Base-by-base conservation (phyloP, 177 flowering plant species). In the Vitis hybrid region DNA sequence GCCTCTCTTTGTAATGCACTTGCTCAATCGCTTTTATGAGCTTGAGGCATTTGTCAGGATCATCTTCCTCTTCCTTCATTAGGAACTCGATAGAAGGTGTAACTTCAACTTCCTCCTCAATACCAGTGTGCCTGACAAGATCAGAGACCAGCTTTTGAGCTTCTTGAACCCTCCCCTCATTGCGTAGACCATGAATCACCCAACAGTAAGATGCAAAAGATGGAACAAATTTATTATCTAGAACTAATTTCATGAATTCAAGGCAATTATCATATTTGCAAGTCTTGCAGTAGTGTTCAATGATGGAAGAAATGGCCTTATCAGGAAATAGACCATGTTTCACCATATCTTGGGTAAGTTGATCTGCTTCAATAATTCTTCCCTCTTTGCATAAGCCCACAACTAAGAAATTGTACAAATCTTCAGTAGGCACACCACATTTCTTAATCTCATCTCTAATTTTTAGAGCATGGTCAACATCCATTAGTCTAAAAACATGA, bases 131-230 rank as follows among this genome's bases (percentile, higher is more conserved):
- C 67, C 64, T 70, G 6, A 80, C 29, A 53, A 74, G 63, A 56
- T 80, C 74, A 62, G 64, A 68, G 31, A 68, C 62, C 62, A 80
- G 64, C 26, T 3, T 64, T 33, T 63, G 66, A 61, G 70, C 74
- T 62, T 67, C 68, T 58, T 74, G 21, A 53, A 33, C 56, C 72
- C 66, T 72, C 22, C 83, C 80, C 52, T 68, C 72, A 10, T 57
- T 33, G 12, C 60, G 39, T 50, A 72, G 65, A 39, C 75, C 70
- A 7, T 60, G 70, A 18, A 72, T 59, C 60, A 72, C 65, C 19
- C 12, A 51, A 60, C 70, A 65, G 26, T 18, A 66, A 13, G 70
- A 60, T 51, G 31, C 49, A 31, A 39, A 57, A 51, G 65, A 65
- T 52, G 75, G 75, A 60, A 59, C 18, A 50, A 60, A 66, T 26